Base-by-base conservation (phyloP, 768 basidiomycete species). In the Clathrus columnatus region DNA sequence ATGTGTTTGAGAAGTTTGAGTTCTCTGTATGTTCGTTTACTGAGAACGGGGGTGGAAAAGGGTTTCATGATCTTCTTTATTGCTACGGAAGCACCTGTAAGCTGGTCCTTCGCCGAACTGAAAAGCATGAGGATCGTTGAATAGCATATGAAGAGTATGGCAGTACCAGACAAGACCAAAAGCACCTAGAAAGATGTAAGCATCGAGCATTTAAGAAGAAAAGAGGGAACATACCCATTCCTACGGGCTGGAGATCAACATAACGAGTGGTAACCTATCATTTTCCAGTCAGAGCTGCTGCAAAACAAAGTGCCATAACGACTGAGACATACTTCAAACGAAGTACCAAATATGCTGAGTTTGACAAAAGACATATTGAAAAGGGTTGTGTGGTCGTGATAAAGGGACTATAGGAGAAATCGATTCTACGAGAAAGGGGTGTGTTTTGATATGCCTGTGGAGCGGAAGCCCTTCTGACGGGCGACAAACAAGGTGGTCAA, bases 1-100 rank as follows among this genome's bases (percentile, higher is more conserved):
- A 99, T 90, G 70, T 99, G 95, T 73, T 98, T 98, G 67, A 99
- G 79, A 42, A 99, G 79, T 72, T 99, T 99, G 64, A 99, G 80
- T 73, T 99, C 96, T 59, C 96, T 82, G 70, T 98, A 98, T 1
- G 96, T 99, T 60, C 96, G 79, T 73, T 98, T 98, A 70, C 85
- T 87, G 63, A 99, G 78, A n/a, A 99, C 96, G 18, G 96, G 94
- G 5, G 96, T 97, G 68, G 87, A 90, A 75, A 99, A 99, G 6
- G 96, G 96, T 71, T 99, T 99, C 95, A 98, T 98, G 76, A 98
- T 99, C 83, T 98, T 98, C 82, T 99, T 99, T 76, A 99, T 94
- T 65, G 96, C 96, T 56, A 95, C 94, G 17, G 91, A 88, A 46
- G 91, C 82, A 42, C 83, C 87, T 7, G 92, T 95, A 53, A 98